phyloP scores from a whole-genome alignment of 2,329 filamentous ascomycete species.

The Dothistroma septosporum region DNA sequence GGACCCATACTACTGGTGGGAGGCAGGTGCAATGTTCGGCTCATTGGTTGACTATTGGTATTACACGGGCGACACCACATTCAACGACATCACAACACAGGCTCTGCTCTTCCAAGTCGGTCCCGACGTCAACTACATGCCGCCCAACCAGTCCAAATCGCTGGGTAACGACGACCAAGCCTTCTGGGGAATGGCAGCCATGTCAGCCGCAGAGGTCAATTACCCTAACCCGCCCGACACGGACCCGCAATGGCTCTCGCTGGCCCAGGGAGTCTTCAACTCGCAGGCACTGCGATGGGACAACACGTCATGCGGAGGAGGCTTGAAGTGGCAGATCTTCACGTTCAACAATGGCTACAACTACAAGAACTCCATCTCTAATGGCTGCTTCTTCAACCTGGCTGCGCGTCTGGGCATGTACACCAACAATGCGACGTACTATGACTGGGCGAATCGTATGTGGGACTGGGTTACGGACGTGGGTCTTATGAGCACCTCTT shows the following conservation, averaged over 20 bases:
- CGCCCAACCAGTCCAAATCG: conserved; percentile 38
- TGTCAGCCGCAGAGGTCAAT: conserved; percentile 53
- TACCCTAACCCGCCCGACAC: conserved; percentile 43
- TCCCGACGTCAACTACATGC: conserved; percentile 56
- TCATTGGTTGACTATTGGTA: conserved; percentile 68
- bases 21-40: conserved; percentile 61
- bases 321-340: conserved; percentile 36
- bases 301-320: conserved; percentile 36
- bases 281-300: conserved; percentile 40
- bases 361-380: conserved; percentile 49
- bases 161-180: conserved; percentile 56
- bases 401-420: conserved; percentile 42
- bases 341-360: conserved; percentile 50
- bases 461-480: conserved; percentile 40
- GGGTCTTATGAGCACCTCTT: conserved; percentile 52
- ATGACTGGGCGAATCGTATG: conserved; percentile 55
- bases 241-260: conserved; percentile 44
- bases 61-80: conserved; percentile 60
- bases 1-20: conserved; percentile 71
- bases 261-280: conserved; percentile 44
- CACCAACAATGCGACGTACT: conserved; percentile 51
- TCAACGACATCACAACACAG: conserved; percentile 57
- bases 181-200: conserved; percentile 56
- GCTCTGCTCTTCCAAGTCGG: conserved; percentile 61
- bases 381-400: conserved; percentile 52